phyloP scores from a whole-genome alignment of 1,284 basidiomycete genomes.

The Moniliophthora roreri region DNA sequence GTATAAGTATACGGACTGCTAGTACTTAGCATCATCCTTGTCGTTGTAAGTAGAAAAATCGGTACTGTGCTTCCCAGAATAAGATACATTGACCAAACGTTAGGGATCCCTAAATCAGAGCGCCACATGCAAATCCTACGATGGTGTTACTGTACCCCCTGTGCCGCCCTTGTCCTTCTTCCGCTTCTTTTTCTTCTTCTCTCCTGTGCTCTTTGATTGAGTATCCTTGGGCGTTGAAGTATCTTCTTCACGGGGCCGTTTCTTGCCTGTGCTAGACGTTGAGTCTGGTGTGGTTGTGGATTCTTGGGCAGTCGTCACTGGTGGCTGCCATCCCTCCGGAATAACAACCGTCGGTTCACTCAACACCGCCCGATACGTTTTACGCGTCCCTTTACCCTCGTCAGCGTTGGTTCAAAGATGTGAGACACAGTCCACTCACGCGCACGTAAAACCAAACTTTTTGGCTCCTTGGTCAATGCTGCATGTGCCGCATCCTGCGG shows the following conservation, averaged over 20 bases:
- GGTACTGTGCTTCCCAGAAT: too few species aligned
- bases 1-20: too few species aligned
- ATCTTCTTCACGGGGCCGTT: constrained; percentile 1
- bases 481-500: constrained; percentile 66
- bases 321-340: constrained; percentile 29
- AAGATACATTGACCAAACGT: too few species aligned
- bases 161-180: constrained; percentile 1
- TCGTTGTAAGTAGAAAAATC: too few species aligned
- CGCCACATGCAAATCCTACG: too few species aligned
- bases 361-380: constrained; percentile 67
- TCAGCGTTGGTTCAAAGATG: background rate
- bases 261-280: background rate
- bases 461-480: constrained; percentile 58
- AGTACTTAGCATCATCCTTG: too few species aligned
- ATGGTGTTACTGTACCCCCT: too few species aligned
- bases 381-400: constrained; percentile 38
- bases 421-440: constrained; percentile 45
- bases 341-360: constrained; percentile 69
- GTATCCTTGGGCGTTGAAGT: background rate
- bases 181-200: constrained; percentile 4
- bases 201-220: background rate
- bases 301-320: background rate
- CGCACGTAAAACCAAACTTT: constrained; percentile 69
- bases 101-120: too few species aligned
- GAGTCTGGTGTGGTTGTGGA: background rate